Conservation (phyloP, 23 red algal genomes). For the Gracilaria caudata region DNA sequence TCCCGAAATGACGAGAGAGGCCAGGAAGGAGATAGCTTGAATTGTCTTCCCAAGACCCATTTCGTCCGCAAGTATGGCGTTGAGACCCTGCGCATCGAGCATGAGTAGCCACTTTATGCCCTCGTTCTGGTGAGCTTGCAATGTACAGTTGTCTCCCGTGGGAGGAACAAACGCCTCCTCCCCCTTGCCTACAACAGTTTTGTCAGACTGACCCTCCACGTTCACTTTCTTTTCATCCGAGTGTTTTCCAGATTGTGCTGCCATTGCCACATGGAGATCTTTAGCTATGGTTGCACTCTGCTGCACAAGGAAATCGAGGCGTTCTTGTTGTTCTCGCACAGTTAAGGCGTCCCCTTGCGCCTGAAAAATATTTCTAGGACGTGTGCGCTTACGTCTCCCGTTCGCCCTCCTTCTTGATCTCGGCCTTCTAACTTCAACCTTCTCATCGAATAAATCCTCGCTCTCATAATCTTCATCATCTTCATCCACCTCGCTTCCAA, state of each 20-base stretch:
- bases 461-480: slow-evolving; percentile 22
- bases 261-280: slow-evolving; percentile 46
- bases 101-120: slow-evolving; percentile 68
- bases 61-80: slow-evolving; percentile 83
- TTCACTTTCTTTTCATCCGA: slow-evolving; percentile 1
- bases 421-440: neutral
- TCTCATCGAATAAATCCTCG: neutral
- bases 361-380: slow-evolving; percentile 33
- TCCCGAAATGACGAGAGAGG: slow-evolving; percentile 38
- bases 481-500: neutral
- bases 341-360: slow-evolving; percentile 23
- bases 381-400: slow-evolving; percentile 37
- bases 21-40: slow-evolving; percentile 66
- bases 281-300: slow-evolving; percentile 56
- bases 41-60: slow-evolving; percentile 91
- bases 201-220: neutral
- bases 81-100: slow-evolving; percentile 55
- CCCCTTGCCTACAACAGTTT: neutral
- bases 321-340: slow-evolving; percentile 43
- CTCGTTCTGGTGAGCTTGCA: slow-evolving; percentile 62
- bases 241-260: slow-evolving; percentile 15
- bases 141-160: slow-evolving; percentile 1
- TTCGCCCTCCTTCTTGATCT: slow-evolving; percentile 17
- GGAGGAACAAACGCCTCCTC: slow-evolving; percentile 52
- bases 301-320: slow-evolving; percentile 43